A percentile compares a stretch with the other conserved stretches of the same genome.
Conservation (phyloP, 371 early-diverging fungal species). For the Haplosporangium sp. region DNA sequence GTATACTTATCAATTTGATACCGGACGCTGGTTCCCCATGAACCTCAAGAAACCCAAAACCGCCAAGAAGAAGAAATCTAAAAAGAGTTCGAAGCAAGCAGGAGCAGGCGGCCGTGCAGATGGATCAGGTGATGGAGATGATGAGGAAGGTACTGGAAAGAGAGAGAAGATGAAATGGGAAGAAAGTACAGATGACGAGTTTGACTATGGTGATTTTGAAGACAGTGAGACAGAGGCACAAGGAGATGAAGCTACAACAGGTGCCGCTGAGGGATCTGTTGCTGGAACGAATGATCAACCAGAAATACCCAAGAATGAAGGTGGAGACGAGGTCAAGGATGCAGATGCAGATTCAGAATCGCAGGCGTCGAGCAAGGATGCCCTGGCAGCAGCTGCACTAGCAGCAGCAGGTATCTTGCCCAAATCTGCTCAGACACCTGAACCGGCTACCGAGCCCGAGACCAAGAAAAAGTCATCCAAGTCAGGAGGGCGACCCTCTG, state of each 20-base stretch:
- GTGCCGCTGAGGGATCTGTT: not conserved
- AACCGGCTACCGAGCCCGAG: slow-evolving; percentile 12
- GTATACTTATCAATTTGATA: slow-evolving; percentile 58
- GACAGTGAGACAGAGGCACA: slow-evolving; percentile 31
- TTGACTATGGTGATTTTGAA: slow-evolving; percentile 56
- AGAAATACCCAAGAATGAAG: slow-evolving; percentile 9
- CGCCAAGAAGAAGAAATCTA: slow-evolving; percentile 54
- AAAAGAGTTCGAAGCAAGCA: slow-evolving; percentile 31
- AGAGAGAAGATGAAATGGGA: slow-evolving; percentile 55
- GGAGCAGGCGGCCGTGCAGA: slow-evolving; percentile 13
- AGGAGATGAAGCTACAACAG: slow-evolving; percentile 1
- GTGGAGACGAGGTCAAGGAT: slow-evolving; percentile 3
- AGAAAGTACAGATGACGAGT: slow-evolving; percentile 54
- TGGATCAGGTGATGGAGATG: slow-evolving; percentile 12
- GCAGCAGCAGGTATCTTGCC: slow-evolving; percentile 53
- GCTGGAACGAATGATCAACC: slow-evolving; percentile 7
- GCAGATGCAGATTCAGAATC: not conserved
- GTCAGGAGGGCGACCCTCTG: slow-evolving; percentile 5
- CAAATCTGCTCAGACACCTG: slow-evolving; percentile 22
- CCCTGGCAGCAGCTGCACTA: slow-evolving; percentile 48
- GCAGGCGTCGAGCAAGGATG: slow-evolving; percentile 25
- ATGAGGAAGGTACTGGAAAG: slow-evolving; percentile 33
- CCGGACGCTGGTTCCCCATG: slow-evolving; percentile 58
- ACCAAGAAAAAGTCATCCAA: slow-evolving; percentile 15
- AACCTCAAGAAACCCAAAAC: slow-evolving; percentile 53